A percentile compares a stretch with the other conserved stretches of the same genome.
Conservation (phyloP, 331 rosid species). For the Prunus yedoensis region DNA sequence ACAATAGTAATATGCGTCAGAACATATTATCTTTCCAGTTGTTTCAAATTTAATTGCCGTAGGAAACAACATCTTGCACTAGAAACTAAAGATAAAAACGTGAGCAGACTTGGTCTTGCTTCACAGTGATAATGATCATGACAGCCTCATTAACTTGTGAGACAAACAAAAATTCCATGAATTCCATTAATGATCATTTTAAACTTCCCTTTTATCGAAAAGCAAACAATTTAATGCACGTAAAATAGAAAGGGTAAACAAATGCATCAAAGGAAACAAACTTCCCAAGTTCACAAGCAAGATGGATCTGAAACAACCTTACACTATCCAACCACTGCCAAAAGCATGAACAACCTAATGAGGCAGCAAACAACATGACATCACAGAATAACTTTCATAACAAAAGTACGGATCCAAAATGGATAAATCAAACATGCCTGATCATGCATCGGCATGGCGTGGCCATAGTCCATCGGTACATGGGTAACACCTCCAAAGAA, state of each 20-base stretch:
- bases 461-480: conserved; percentile 54
- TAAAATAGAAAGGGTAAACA: background rate
- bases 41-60: background rate
- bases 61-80: background rate
- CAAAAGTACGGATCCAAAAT: background rate
- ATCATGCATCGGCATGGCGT: conserved; percentile 56
- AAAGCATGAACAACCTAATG: conserved; percentile 11
- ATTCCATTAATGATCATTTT: background rate
- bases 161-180: background rate
- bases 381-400: background rate
- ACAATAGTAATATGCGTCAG: too few species aligned
- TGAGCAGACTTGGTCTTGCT: background rate
- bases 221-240: too few species aligned
- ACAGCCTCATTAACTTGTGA: too few species aligned
- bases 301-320: conserved; percentile 22
- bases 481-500: conserved; percentile 68
- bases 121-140: background rate
- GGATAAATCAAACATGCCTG: conserved; percentile 48
- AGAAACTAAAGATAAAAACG: background rate
- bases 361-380: background rate
- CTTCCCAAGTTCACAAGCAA: conserved; percentile 20
- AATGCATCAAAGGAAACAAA: conserved; percentile 21
- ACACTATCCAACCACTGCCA: conserved; percentile 2
- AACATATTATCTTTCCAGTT: background rate
- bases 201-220: too few species aligned